Evolutionary conservation across 2,329 filamentous ascomycete genomes (phyloP), one percentile per base, ranked within the genome.

Genomic region (Penicillium sp.): DNA sequence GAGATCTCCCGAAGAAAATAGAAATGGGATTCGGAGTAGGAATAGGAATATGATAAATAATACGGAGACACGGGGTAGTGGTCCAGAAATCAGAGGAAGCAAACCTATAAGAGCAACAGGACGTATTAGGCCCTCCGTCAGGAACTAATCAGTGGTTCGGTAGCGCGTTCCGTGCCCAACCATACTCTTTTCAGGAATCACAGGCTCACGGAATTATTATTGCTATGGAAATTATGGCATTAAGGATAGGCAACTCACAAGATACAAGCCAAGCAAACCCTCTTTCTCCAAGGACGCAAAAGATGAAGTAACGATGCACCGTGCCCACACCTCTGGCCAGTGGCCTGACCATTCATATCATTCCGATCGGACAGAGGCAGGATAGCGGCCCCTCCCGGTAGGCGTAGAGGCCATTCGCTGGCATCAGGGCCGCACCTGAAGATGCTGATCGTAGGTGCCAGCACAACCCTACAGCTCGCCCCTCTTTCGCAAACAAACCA

Each of bases 51-150:
- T 20, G 31, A 11, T 25, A n/a, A 54, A 28, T 6, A 45, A 45
- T n/a, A 28, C 22, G 25, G 15, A 31, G 43, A 22, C 25, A 47
- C 28, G 25, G n/a, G 20, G 14, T 28, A 28, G 25, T 7, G 5
- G 12, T 20, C 7, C 6, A 53, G 20, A 47, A 39, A 38, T 20
- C 14, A 20, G 43, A 20, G 25, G 6, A 38, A 48, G 20, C 42
- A 48, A 38, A 55, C 15, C 34, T 35, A 15, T 34, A 15, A 55
- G 60, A 58, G 45, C n/a, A 28, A 48, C 22, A 31, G 43, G 43
- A n/a, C 15, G 31, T 28, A 5, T 47, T n/a, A 38, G 35, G 48
- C 31, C 47, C n/a, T 20, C 28, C 28, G 14, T 17, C 31, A 50
- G 31, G 47, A 35, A 50, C 28, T 35, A 35, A 20, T 8, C 12